Evolutionary conservation across 179 eudicot genomes (phyloP).

Genomic region (Monotropa hypopitys): DNA sequence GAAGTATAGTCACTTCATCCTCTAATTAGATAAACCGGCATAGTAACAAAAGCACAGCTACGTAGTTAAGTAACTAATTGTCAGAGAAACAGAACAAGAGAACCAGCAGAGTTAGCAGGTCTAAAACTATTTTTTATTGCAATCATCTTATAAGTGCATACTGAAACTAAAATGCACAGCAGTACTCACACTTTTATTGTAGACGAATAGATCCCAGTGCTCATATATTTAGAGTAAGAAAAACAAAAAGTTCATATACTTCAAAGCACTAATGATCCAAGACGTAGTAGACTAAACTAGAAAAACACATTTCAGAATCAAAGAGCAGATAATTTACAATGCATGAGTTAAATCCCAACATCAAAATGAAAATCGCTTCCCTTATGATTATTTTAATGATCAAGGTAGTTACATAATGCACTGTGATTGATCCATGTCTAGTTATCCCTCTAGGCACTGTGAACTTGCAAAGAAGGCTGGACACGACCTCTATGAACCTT

Average conservation of each 20-base stretch:
- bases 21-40: neutral
- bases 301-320: neutral
- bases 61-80: neutral
- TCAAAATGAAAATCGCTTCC: neutral
- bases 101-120: neutral
- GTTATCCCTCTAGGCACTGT: neutral
- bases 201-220: neutral
- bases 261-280: neutral
- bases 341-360: neutral
- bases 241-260: neutral
- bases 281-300: neutral
- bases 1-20: neutral
- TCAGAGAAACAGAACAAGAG: neutral
- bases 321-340: neutral
- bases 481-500: neutral
- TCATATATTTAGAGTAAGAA: neutral
- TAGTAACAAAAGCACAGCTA: neutral
- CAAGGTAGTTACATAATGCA: neutral
- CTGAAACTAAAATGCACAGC: neutral
- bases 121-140: neutral
- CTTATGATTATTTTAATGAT: neutral
- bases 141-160: neutral
- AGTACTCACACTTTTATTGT: neutral
- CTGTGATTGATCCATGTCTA: neutral
- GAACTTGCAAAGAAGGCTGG: neutral